Base-by-base conservation (phyloP, 2,329 filamentous ascomycete species). In the Bipolaris cookei region DNA sequence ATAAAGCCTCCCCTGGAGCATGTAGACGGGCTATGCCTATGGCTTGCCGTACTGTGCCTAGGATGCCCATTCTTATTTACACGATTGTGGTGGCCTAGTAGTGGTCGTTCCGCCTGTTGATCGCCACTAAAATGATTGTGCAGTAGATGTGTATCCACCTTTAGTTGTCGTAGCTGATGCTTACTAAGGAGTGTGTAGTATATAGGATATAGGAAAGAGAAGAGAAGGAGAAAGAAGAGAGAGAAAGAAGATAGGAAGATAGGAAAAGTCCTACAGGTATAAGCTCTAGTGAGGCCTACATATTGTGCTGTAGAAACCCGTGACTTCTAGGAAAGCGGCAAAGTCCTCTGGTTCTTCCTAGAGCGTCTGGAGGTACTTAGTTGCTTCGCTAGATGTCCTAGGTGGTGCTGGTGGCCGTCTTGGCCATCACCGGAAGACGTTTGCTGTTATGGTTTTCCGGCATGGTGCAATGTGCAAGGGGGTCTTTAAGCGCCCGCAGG, bases 401-500 rank as follows among this genome's bases (percentile, higher is more conserved):
- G 21, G 21, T 4, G 21, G 21, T 21, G 21, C 21, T 21, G 21
- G 21, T 21, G 21, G 21, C 21, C 21, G 21, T 21, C 21, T 21
- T 21, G 21, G 21, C 21, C 21, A 21, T 2, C 21, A 4, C 21
- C 4, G 21, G 21, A 21, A 21, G 21, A 21, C 21, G n/a, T 43
- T 28, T 11, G 41, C 41, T 43, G 34, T 21, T 50, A n/a, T 50
- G 6, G 38, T 51, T 25, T 51, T 51, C 21, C 37, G 34, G 48
- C 48, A 51, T 21, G 42, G 34, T 21, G 18, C 23, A 6, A 49
- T 39, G 23, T 39, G 46, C 46, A 21, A 18, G 18, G 46, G 46
- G 7, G 46, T 49, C 30, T 49, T 49, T 18, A 13, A 23, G 34
- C 47, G 47, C 47, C 47, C 47, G 37, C 47, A 50, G 20, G 47